Base-by-base conservation (phyloP, 768 basidiomycete species). In the Phylloporus rhodoxanthus region DNA sequence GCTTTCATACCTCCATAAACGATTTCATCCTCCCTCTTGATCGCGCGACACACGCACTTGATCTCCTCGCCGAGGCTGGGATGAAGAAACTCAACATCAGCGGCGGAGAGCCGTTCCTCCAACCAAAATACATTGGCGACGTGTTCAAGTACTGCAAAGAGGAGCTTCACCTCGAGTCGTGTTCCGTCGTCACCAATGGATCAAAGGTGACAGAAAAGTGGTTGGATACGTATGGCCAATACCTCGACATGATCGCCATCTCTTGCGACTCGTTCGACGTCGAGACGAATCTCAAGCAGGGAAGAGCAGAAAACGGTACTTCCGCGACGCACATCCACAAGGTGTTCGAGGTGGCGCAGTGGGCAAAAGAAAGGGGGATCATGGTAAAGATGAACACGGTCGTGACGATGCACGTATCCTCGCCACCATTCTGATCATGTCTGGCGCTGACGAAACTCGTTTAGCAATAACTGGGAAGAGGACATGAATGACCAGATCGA, bases 231-330 rank as follows among this genome's bases (percentile, higher is more conserved):
- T 71, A 69, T 34, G 68, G 71, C 0, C 21, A 61, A 38, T 71
- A 67, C 47, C 57, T 72, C 39, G 68, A 70, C 37, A 45, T 69
- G 37, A 68, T 71, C 58, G 67, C 70, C 10, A 68, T 72, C 11
- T 69, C 69, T 9, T 69, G 70, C 26, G 70, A 72, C 43, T 54
- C 50, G 13, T 72, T 70, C 43, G 67, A 66, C 40, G 17, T 50
- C 0, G 68, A 69, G 40, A 63, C 62, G 6, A 72, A 70, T 47
- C 51, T 63, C 23, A 56, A 49, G 14, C 56, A 64, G 36, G 65
- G 67, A 51, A n/a, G 61, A 28, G 42, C 57, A 4, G 68, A 69
- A 39, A 65, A 67, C 4, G 61, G 58, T 6, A 57, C 50, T 23
- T 41, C 54, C 7, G 49, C 57, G 11, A 52, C 54, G 2, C 70